Evolutionary conservation across 331 rosid species (phyloP).

Genomic region (Cydonia oblonga): DNA sequence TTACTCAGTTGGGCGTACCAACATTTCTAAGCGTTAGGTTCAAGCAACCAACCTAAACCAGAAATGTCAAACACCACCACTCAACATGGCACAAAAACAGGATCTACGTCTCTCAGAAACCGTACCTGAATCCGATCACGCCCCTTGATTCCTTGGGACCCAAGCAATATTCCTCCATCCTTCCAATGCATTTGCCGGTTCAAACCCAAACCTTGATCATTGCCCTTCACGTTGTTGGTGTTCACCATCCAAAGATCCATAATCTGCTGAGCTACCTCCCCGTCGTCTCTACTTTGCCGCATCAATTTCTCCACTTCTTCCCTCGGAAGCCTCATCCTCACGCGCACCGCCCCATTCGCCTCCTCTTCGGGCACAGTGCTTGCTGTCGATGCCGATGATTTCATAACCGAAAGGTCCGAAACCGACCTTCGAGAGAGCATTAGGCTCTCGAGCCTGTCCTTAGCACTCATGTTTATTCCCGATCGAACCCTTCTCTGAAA

Average conservation of each 20-base stretch:
- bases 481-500: constrained; percentile 63
- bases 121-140: constrained; percentile 33
- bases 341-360: constrained; percentile 18
- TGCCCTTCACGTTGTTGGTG: constrained; percentile 9
- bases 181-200: constrained; percentile 22
- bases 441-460: constrained; percentile 68
- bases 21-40: background rate
- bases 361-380: background rate
- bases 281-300: constrained; percentile 43
- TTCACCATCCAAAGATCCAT: constrained; percentile 43
- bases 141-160: constrained; percentile 13
- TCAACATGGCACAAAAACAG: background rate
- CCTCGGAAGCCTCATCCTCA: constrained; percentile 66
- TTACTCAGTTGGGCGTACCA: background rate
- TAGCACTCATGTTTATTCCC: constrained; percentile 77
- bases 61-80: background rate
- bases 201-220: background rate
- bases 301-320: constrained; percentile 65
- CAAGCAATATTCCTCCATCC: constrained; percentile 10
- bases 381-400: background rate
- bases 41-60: background rate
- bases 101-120: background rate
- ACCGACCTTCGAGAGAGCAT: constrained; percentile 55
- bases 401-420: constrained; percentile 60
- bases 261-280: constrained; percentile 63